Percentiles rank a stretch among this genome's conserved stretches.
Conservation (phyloP, 805 yeast genomes). For the Saccharomyces mikatae region DNA sequence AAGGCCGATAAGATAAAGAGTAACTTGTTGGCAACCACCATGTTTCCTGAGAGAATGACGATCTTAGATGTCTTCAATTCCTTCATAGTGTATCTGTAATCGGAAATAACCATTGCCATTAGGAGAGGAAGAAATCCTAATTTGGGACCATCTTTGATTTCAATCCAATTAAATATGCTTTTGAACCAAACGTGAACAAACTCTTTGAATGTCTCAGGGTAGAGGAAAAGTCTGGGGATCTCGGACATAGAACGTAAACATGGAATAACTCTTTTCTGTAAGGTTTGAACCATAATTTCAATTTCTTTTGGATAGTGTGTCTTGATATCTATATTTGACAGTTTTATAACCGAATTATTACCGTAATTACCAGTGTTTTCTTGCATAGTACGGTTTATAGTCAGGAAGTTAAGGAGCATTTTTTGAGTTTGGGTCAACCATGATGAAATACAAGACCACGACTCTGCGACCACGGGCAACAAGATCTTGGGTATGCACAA, state of each 20-base stretch:
- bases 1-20: constrained; percentile 46
- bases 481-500: constrained; percentile 25
- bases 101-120: constrained; percentile 22
- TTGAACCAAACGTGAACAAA: constrained; percentile 34
- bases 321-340: constrained; percentile 5
- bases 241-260: constrained; percentile 26
- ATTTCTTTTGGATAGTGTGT: constrained; percentile 14
- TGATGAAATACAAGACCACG: constrained; percentile 27
- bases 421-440: constrained; percentile 27
- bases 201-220: constrained; percentile 22
- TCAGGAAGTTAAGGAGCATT: constrained; percentile 10
- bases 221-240: constrained; percentile 33
- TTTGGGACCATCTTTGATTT: constrained; percentile 36
- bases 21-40: constrained; percentile 51
- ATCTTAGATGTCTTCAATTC: constrained; percentile 37
- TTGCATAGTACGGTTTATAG: not conserved
- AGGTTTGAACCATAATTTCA: constrained; percentile 18
- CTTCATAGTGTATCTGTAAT: constrained; percentile 17
- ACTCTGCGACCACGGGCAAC: constrained; percentile 25
- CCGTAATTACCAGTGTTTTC: not conserved
- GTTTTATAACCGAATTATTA: not conserved
- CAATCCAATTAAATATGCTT: constrained; percentile 36
- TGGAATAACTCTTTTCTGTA: constrained; percentile 28
- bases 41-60: constrained; percentile 51
- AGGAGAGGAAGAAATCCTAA: constrained; percentile 23